A percentile compares a stretch with the other conserved stretches of the same genome.
phyloP scores from a whole-genome alignment of 2,329 filamentous ascomycete genomes.

The Aspergillus sp. region DNA sequence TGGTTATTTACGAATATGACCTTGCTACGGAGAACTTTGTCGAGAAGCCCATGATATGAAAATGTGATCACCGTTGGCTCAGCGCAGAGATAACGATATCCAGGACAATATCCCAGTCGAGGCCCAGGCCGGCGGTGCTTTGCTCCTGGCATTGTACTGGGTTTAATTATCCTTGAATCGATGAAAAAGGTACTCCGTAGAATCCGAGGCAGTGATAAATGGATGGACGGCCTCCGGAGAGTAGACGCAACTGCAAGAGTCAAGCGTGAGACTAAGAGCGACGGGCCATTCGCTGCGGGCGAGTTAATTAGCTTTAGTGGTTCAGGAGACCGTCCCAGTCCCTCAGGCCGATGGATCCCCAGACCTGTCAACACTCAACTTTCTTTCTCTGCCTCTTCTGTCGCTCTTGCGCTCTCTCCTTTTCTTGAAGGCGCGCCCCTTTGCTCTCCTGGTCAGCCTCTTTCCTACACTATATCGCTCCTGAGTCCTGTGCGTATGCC shows the following conservation, averaged over 20 bases:
- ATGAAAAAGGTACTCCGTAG: neutral
- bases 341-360: slow-evolving; percentile 9
- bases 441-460: neutral
- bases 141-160: neutral
- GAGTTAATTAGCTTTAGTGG: slow-evolving; percentile 17
- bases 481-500: slow-evolving; percentile 1
- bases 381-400: slow-evolving; percentile 2
- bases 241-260: too few species aligned
- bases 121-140: neutral
- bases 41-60: too few species aligned
- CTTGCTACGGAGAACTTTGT: too few species aligned
- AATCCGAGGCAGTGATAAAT: neutral
- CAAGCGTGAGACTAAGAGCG: too few species aligned
- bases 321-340: slow-evolving; percentile 14
- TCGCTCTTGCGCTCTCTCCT: neutral
- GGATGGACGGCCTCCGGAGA: neutral
- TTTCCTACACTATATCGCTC: neutral
- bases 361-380: slow-evolving; percentile 16
- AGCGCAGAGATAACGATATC: neutral
- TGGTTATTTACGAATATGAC: too few species aligned
- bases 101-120: neutral
- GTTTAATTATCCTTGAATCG: neutral
- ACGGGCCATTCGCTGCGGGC: neutral
- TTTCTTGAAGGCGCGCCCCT: neutral
- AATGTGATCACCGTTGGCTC: too few species aligned